These are phyloP conservation scores for Microsporum ferrugineum DNA, from an alignment of 2,329 filamentous ascomycete genomes.

Conservation along the genomic window DNA sequence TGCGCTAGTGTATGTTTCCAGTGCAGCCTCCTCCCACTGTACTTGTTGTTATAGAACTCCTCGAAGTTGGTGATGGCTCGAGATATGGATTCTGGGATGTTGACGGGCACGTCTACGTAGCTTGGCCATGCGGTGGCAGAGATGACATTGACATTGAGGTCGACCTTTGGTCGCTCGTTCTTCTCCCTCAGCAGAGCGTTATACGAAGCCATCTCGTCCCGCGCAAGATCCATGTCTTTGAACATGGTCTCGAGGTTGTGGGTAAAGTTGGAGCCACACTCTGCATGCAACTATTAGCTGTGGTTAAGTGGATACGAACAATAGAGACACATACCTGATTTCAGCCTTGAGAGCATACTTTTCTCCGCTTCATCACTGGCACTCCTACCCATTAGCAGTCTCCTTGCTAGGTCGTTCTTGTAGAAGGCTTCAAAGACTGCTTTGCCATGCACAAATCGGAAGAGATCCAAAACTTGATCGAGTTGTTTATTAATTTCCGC, in stretches of 20 bases:
- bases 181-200: constrained; percentile 55
- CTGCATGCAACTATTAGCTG: constrained; percentile 28
- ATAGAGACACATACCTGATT: constrained; percentile 45
- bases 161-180: constrained; percentile 48
- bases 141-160: constrained; percentile 80
- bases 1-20: constrained; percentile 95
- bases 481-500: constrained; percentile 83
- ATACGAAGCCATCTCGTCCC: constrained; percentile 87
- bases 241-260: constrained; percentile 99
- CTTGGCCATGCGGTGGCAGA: constrained; percentile 86
- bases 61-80: constrained; percentile 73
- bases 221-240: constrained; percentile 87
- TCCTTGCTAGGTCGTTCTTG: constrained; percentile 87
- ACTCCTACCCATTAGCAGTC: constrained; percentile 81
- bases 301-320: constrained; percentile 1
- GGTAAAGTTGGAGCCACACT: constrained; percentile 89
- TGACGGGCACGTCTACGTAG: constrained; percentile 66
- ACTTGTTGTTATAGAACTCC: constrained; percentile 74
- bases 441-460: constrained; percentile 94
- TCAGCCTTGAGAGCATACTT: constrained; percentile 85
- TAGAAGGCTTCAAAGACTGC: constrained; percentile 98
- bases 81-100: constrained; percentile 63
- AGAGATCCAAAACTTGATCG: constrained; percentile 84
- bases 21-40: constrained; percentile 70
- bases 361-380: constrained; percentile 91